Percentiles rank a stretch among this genome's conserved stretches.
Evolutionary conservation across 2,329 filamentous ascomycete genomes (phyloP).

Genomic region (Diaporthe sp.): DNA sequence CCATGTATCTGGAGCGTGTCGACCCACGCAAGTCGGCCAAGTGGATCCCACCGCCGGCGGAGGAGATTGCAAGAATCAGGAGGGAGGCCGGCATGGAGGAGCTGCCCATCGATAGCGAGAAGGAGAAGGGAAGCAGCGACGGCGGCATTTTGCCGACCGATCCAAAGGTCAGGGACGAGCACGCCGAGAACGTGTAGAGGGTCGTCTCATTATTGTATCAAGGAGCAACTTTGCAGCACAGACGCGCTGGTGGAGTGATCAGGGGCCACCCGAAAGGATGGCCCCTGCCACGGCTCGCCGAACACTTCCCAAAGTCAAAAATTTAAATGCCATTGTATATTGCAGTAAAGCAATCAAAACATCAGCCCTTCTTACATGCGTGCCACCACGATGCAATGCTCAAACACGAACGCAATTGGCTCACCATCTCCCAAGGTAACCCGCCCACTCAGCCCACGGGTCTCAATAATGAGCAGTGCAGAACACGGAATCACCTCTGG

Average conservation of each 20-base stretch:
- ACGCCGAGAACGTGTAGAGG: conserved; percentile 29
- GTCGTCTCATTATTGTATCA: conserved; percentile 27
- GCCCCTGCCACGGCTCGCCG: conserved; percentile 3
- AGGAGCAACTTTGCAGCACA: conserved; percentile 32
- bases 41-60: conserved; percentile 63
- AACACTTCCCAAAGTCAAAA: neutral
- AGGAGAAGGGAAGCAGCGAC: conserved; percentile 25
- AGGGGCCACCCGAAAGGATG: neutral
- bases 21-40: conserved; percentile 73
- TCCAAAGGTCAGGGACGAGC: neutral
- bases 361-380: neutral
- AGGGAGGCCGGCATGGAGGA: conserved; percentile 54
- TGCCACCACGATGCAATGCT: neutral
- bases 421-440: neutral
- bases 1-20: conserved; percentile 79
- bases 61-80: conserved; percentile 59
- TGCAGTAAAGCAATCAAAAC: neutral
- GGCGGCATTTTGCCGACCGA: neutral
- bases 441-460: neutral
- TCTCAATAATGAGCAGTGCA: neutral
- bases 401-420: neutral
- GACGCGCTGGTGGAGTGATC: neutral
- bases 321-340: neutral
- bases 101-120: neutral
- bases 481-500: neutral